phyloP scores from a whole-genome alignment of 2,329 filamentous ascomycete species.

The Orbilia oligospora region DNA sequence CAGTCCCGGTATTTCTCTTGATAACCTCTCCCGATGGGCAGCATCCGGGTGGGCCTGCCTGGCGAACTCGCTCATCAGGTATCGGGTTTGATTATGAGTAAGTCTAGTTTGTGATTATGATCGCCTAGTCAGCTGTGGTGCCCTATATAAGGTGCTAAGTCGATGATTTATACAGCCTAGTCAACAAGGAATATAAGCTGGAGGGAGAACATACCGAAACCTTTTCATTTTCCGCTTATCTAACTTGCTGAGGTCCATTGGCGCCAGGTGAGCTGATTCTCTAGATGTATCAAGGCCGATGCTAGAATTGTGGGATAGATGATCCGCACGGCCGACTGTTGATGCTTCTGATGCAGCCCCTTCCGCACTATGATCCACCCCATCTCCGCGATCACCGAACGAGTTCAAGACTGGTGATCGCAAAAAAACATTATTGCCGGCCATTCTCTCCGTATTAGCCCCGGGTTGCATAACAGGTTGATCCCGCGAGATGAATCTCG shows the following conservation, averaged over 20 bases:
- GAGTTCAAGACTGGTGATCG: conserved; percentile 36
- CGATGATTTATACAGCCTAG: neutral
- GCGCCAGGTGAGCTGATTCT: conserved; percentile 56
- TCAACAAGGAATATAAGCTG: neutral
- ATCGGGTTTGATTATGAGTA: conserved; percentile 96
- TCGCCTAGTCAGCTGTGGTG: neutral
- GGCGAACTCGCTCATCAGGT: conserved; percentile 96
- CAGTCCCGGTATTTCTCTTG: conserved; percentile 89
- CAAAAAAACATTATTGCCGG: conserved; percentile 18
- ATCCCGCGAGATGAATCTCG: conserved; percentile 43
- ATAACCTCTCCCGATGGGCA: conserved; percentile 86
- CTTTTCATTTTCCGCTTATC: conserved; percentile 75
- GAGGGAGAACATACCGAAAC: conserved; percentile 74
- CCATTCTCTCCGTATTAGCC: neutral
- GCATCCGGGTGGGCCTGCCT: conserved; percentile 95
- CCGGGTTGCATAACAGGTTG: conserved; percentile 15
- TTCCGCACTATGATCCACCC: conserved; percentile 62
- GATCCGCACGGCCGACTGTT: conserved; percentile 65
- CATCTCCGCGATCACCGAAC: conserved; percentile 66
- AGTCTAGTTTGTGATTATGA: conserved; percentile 73
- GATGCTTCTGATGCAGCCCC: conserved; percentile 29
- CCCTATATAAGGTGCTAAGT: neutral
- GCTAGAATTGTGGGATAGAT: conserved; percentile 73
- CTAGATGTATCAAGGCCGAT: conserved; percentile 67
- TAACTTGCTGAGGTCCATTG: conserved; percentile 56